Evolutionary conservation across 176 grass and related monocot species (phyloP).

Genomic region (Miscanthus lutarioriparius): DNA sequence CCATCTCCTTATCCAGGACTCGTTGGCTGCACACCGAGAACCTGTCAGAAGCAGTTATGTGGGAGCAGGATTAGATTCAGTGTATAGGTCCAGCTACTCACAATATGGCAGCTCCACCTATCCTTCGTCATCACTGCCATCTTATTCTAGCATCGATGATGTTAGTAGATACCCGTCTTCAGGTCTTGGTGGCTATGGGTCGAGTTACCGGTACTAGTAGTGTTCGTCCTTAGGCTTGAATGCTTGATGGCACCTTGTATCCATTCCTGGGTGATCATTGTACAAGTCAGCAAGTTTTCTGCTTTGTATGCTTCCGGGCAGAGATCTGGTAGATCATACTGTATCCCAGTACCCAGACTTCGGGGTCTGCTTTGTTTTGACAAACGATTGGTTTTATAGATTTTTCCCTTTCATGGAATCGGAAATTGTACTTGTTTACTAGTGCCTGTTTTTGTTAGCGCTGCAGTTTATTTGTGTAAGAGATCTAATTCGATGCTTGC

Average conservation of each 20-base stretch:
- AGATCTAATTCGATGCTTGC: not conserved
- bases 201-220: conserved; percentile 69
- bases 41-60: conserved; percentile 66
- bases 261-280: not conserved
- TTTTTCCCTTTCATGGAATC: not conserved
- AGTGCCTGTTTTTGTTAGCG: not conserved
- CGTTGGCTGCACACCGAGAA: conserved; percentile 76
- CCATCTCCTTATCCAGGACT: conserved; percentile 55
- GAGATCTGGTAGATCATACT: not conserved
- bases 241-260: conserved; percentile 13
- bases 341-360: conserved; percentile 18
- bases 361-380: conserved; percentile 14
- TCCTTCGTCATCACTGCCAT: conserved; percentile 53
- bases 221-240: not conserved
- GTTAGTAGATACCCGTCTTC: conserved; percentile 67
- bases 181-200: conserved; percentile 64
- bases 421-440: not conserved
- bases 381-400: conserved; percentile 12
- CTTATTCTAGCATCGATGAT: conserved; percentile 63
- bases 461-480: not conserved
- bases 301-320: conserved; percentile 12
- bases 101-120: conserved; percentile 68
- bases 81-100: conserved; percentile 76
- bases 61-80: conserved; percentile 57
- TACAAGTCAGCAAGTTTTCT: conserved; percentile 30